These are phyloP conservation scores for Domatiomyces catenatus DNA, from an alignment of 2,329 filamentous ascomycete genomes.

Conservation along the genomic window DNA sequence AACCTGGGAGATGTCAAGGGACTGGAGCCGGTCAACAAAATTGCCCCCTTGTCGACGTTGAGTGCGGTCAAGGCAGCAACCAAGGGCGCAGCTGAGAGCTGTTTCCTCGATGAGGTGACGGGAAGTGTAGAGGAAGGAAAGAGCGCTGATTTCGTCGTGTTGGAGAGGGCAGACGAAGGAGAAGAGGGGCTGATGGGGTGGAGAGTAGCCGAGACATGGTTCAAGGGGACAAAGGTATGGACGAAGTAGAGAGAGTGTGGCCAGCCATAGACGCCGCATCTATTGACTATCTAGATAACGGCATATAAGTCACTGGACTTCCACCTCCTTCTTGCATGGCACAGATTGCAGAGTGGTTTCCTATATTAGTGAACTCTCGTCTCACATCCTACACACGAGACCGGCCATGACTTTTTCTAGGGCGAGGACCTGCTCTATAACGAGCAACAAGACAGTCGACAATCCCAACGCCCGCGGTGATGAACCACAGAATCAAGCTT, in stretches of 20 bases:
- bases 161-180: conserved; percentile 28
- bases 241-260: neutral
- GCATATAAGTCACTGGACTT: neutral
- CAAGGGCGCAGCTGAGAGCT: conserved; percentile 31
- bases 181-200: conserved; percentile 21
- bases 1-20: neutral
- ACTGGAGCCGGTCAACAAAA: conserved; percentile 24
- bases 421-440: neutral
- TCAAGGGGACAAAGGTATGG: conserved; percentile 24
- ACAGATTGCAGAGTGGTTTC: neutral
- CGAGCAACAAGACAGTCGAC: neutral
- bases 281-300: neutral
- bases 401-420: neutral
- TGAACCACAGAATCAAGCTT: conserved; percentile 61
- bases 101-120: conserved; percentile 26
- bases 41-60: conserved; percentile 29
- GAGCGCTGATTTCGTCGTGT: conserved; percentile 28
- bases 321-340: neutral
- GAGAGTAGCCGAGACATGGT: conserved; percentile 32
- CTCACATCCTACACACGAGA: neutral
- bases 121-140: conserved; percentile 28
- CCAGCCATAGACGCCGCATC: neutral
- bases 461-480: conserved; percentile 35
- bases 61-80: conserved; percentile 32
- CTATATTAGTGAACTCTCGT: neutral